Conservation (phyloP, 1,284 basidiomycete species). For the Rhodotorula sp. region DNA sequence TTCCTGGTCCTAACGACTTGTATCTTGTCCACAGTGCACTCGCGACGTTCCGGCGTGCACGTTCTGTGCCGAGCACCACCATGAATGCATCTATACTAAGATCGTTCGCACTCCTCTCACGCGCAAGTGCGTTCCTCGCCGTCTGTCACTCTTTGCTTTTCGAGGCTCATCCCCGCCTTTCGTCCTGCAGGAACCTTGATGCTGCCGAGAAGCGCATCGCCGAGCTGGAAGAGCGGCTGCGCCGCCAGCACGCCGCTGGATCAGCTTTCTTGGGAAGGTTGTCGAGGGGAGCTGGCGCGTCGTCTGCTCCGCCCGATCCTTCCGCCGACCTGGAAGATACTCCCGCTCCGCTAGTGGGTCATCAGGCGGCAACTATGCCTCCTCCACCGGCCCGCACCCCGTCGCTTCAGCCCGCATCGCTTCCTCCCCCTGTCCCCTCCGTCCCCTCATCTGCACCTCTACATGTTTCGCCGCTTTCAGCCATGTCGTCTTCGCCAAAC, state of each 20-base stretch:
- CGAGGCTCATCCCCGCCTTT: too few species aligned
- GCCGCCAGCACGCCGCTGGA: background rate
- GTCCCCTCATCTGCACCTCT: background rate
- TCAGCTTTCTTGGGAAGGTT: too few species aligned
- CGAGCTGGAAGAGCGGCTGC: conserved; percentile 32
- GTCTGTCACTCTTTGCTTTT: background rate
- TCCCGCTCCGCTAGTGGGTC: conserved; percentile 14
- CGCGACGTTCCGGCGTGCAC: conserved; percentile 7
- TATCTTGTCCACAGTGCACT: conserved; percentile 16
- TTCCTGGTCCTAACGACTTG: background rate
- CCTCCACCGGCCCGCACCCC: background rate
- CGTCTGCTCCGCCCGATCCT: too few species aligned
- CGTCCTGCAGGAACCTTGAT: conserved; percentile 34
- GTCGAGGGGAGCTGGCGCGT: too few species aligned
- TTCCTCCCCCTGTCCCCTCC: background rate
- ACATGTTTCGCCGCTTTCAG: background rate
- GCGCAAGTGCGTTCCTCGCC: conserved; percentile 17
- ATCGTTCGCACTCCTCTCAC: conserved; percentile 14
- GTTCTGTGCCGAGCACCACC: conserved; percentile 9
- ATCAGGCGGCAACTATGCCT: conserved; percentile 25
- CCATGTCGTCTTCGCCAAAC: background rate
- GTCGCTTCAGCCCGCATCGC: background rate
- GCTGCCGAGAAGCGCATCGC: conserved; percentile 38
- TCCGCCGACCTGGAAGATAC: too few species aligned
- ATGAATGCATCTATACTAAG: conserved; percentile 14